phyloP scores from a whole-genome alignment of 192 early-diverging fungal species.

The Coemansia sp. region DNA sequence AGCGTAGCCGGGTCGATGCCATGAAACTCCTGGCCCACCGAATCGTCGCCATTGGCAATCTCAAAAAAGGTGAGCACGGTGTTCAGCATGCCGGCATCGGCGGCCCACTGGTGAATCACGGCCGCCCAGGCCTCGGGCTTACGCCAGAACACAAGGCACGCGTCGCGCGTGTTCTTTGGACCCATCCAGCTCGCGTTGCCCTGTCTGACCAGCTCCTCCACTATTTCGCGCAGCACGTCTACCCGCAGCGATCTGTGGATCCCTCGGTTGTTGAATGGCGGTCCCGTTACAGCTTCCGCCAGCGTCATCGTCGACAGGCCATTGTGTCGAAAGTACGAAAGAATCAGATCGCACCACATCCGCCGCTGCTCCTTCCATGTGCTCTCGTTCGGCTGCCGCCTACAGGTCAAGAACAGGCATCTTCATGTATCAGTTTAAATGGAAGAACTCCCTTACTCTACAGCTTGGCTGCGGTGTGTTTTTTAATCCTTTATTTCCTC shows the following conservation, averaged over 20 bases:
- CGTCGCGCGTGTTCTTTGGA: slow-evolving; percentile 45
- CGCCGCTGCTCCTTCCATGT: slow-evolving; percentile 82
- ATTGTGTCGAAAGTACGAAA: slow-evolving; percentile 68
- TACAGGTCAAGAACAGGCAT: slow-evolving; percentile 21
- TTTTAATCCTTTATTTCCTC: no score
- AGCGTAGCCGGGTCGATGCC: slow-evolving; percentile 70
- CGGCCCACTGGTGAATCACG: slow-evolving; percentile 81
- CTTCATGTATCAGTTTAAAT: not conserved
- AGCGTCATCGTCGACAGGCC: slow-evolving; percentile 66
- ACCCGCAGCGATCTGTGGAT: slow-evolving; percentile 67
- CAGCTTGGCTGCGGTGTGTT: no score
- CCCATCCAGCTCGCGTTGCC: slow-evolving; percentile 56
- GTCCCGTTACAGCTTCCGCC: slow-evolving; percentile 56
- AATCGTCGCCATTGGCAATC: slow-evolving; percentile 80
- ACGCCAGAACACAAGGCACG: slow-evolving; percentile 80
- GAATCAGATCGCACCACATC: slow-evolving; percentile 79
- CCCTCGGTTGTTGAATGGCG: slow-evolving; percentile 69
- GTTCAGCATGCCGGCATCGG: slow-evolving; percentile 71
- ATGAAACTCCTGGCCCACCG: slow-evolving; percentile 80
- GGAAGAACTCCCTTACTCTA: no score
- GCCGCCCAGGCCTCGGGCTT: slow-evolving; percentile 90
- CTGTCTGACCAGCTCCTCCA: slow-evolving; percentile 74
- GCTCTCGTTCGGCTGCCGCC: slow-evolving; percentile 74
- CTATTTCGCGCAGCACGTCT: slow-evolving; percentile 69
- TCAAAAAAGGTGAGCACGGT: slow-evolving; percentile 88